These are phyloP conservation scores for Globisporangium perplexum DNA, from an alignment of 352 stramenopile species.

Conservation along the genomic window DNA sequence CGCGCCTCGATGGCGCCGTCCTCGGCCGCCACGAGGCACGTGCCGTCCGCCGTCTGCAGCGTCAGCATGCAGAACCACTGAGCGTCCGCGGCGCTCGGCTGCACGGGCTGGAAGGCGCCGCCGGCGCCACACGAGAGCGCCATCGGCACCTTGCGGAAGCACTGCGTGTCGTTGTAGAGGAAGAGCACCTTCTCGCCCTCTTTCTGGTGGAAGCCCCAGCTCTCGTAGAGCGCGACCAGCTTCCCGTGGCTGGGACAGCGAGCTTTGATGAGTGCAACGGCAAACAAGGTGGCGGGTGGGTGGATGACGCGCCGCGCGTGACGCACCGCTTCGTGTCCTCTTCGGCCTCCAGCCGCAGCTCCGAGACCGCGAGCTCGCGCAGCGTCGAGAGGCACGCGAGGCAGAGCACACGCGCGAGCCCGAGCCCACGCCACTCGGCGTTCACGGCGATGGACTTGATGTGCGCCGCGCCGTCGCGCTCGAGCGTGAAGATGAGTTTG, in stretches of 20 bases:
- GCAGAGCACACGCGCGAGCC: conserved; percentile 73
- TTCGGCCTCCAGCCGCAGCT: conserved; percentile 57
- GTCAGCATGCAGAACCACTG: conserved; percentile 78
- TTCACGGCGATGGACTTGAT: conserved; percentile 76
- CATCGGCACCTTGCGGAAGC: conserved; percentile 84
- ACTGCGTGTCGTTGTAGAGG: conserved; percentile 82
- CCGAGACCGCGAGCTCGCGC: conserved; percentile 38
- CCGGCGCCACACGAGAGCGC: conserved; percentile 33
- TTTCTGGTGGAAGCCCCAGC: conserved; percentile 59
- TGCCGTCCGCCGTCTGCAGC: conserved; percentile 54
- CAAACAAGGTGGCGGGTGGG: no score
- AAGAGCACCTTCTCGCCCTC: conserved; percentile 62
- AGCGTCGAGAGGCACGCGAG: conserved; percentile 67
- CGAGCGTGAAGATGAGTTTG: conserved; percentile 81
- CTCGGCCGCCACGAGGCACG: conserved; percentile 61
- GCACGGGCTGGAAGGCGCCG: conserved; percentile 29
- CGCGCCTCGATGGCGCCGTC: conserved; percentile 51
- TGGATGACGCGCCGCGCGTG: no score
- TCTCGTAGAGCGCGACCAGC: conserved; percentile 64
- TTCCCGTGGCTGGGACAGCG: conserved; percentile 39
- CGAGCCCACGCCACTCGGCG: conserved; percentile 57
- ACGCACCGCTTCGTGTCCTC: conserved; percentile 47
- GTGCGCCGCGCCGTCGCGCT: conserved; percentile 47
- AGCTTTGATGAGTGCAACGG: no score
- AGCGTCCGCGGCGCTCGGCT: conserved; percentile 20